These are phyloP conservation scores for Myochromella boudieri DNA, from an alignment of 768 basidiomycete species.

Conservation along the genomic window DNA sequence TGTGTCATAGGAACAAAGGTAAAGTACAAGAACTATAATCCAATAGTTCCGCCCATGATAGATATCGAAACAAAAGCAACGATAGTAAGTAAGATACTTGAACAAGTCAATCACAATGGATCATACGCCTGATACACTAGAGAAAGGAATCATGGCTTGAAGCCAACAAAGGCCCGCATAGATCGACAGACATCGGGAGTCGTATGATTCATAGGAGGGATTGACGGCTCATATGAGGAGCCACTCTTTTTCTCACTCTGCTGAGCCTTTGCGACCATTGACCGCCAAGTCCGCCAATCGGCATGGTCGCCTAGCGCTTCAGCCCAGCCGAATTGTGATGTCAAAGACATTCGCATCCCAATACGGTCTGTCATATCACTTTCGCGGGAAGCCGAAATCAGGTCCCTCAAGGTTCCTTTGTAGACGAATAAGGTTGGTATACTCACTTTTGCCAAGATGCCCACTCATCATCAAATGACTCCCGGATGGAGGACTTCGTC, in stretches of 20 bases:
- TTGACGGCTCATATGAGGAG: not conserved
- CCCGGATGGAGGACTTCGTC: slow-evolving; percentile 34
- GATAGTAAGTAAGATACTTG: slow-evolving; percentile 5
- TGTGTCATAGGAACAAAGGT: too few species aligned
- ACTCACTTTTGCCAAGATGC: slow-evolving; percentile 68
- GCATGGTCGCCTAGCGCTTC: slow-evolving; percentile 48
- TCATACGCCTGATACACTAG: too few species aligned
- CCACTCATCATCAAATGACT: slow-evolving; percentile 69
- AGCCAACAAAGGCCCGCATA: slow-evolving; percentile 56
- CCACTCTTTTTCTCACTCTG: slow-evolving; percentile 7
- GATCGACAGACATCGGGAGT: slow-evolving; percentile 40
- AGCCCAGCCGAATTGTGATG: slow-evolving; percentile 48
- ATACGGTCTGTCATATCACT: slow-evolving; percentile 81
- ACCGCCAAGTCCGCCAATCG: slow-evolving; percentile 55
- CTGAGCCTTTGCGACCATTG: slow-evolving; percentile 31
- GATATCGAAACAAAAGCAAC: slow-evolving; percentile 11
- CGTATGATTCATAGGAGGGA: not conserved
- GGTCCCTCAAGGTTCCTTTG: not conserved
- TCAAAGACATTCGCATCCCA: slow-evolving; percentile 51
- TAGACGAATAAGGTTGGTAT: not conserved
- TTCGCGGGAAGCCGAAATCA: too few species aligned
- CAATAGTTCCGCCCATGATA: slow-evolving; percentile 1
- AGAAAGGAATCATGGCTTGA: slow-evolving; percentile 43
- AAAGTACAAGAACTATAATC: not conserved
- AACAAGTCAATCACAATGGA: too few species aligned